Conservation (phyloP, 2,329 filamentous ascomycete species). For the Fusarium sp. region DNA sequence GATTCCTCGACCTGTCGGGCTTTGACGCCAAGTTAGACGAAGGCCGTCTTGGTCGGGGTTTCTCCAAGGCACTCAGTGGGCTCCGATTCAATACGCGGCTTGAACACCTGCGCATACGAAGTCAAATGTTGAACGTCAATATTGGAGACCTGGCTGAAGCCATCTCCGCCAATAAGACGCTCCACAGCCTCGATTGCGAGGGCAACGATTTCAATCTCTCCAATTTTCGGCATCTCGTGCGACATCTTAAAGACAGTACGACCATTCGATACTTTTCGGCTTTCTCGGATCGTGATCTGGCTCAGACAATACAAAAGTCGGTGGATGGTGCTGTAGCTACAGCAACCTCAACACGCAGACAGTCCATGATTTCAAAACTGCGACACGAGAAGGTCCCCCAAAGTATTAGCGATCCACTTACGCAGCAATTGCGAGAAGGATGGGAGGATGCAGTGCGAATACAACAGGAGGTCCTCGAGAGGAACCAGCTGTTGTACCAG, state of each 20-base stretch:
- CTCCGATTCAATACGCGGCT: slow-evolving; percentile 60
- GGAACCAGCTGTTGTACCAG: slow-evolving; percentile 53
- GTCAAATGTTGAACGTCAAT: slow-evolving; percentile 68
- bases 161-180: slow-evolving; percentile 62
- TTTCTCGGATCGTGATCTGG: slow-evolving; percentile 56
- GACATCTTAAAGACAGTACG: slow-evolving; percentile 58
- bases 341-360: slow-evolving; percentile 48
- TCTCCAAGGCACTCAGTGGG: slow-evolving; percentile 64
- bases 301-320: slow-evolving; percentile 53
- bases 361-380: slow-evolving; percentile 55
- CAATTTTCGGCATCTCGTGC: slow-evolving; percentile 62
- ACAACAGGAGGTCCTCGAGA: slow-evolving; percentile 53
- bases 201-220: slow-evolving; percentile 68
- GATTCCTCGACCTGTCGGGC: slow-evolving; percentile 69
- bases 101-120: slow-evolving; percentile 67
- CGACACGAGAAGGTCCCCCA: slow-evolving; percentile 51
- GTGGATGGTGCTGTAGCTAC: slow-evolving; percentile 50
- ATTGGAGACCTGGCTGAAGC: slow-evolving; percentile 66
- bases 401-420: slow-evolving; percentile 51
- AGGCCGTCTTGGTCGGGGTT: slow-evolving; percentile 66
- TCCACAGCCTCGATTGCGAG: slow-evolving; percentile 67
- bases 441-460: slow-evolving; percentile 56
- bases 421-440: slow-evolving; percentile 56
- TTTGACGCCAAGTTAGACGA: slow-evolving; percentile 71
- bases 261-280: slow-evolving; percentile 61